Base-by-base conservation (phyloP, 306 rosid genomes). In the Amphicarpaea edgeworthii region DNA sequence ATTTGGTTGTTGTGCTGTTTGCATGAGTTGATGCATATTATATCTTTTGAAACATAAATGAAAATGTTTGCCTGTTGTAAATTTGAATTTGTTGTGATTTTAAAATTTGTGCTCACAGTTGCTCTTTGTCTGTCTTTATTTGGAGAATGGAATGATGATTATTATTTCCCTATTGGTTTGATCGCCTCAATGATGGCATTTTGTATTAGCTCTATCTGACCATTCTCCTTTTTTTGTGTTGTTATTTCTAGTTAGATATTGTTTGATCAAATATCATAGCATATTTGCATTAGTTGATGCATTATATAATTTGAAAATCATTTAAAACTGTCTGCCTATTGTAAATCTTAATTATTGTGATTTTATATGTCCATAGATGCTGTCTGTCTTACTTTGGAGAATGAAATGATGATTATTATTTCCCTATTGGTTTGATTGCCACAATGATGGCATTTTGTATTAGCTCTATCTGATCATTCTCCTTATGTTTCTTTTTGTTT, bases 121-220 rank as follows among this genome's bases (percentile, higher is more conserved):
- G 14, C n/a, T 28, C 4, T 28, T 4, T 28, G 15, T 15, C 3
- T 81, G 59, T 24, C 7, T 21, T 12, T 37, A 62, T 23, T 1
- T 68, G 78, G 83, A 73, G 85, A 14, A 73, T 81, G 81, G 58
- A 5, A 12, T 77, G 83, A 68, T 77, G 88, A 81, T 32, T 57
- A 47, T 19, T 53, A 16, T 53, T 84, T 80, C 66, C 88, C 81
- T 84, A 77, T 81, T 85, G 83, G 85, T 81, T 81, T 85, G 83
- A 85, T 60, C 26, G 81, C 77, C 83, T 2, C 46, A 24, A 81
- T 84, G 88, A 81, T 84, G 88, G 83, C 83, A 19, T 3, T 12
- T 62, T 81, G 79, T 79, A 72, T 84, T 84, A 84, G 88, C 88
- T 84, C 85, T 77, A 81, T 68, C 85, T 77, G 83, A 84, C 62